Conservation (phyloP, 805 yeast genomes). For the Monosporozyma servazzii region DNA sequence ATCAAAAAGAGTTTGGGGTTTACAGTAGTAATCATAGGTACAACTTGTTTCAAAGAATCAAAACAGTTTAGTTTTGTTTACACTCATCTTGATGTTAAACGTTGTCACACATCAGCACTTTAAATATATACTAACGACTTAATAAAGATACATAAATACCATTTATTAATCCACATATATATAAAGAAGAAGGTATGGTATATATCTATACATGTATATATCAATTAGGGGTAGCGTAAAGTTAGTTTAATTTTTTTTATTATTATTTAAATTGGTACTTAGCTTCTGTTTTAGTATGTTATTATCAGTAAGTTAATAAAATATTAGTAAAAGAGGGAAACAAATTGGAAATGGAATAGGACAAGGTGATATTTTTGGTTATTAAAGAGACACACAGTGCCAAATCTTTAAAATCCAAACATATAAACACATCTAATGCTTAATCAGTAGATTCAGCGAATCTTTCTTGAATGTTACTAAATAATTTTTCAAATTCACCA, state of each 20-base stretch:
- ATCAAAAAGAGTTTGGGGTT: background rate
- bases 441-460: slow-evolving; percentile 94
- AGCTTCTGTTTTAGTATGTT: background rate
- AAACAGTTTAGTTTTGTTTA: too few relatives aligned
- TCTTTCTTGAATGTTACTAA: slow-evolving; percentile 70
- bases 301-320: background rate
- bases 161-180: background rate
- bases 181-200: background rate
- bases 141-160: background rate
- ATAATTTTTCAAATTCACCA: slow-evolving; percentile 67
- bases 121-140: background rate
- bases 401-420: background rate
- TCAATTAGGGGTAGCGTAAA: background rate
- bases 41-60: background rate
- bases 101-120: too few relatives aligned
- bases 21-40: too few relatives aligned
- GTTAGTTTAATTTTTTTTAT: background rate
- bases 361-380: background rate
- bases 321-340: background rate
- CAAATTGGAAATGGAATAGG: background rate
- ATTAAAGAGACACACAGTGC: background rate
- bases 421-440: slow-evolving; percentile 1
- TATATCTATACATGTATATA: background rate
- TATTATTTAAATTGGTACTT: background rate
- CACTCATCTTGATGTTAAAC: too few relatives aligned